Conservation (phyloP, 345 rosid species). For the Bruguiera gymnorhiza region DNA sequence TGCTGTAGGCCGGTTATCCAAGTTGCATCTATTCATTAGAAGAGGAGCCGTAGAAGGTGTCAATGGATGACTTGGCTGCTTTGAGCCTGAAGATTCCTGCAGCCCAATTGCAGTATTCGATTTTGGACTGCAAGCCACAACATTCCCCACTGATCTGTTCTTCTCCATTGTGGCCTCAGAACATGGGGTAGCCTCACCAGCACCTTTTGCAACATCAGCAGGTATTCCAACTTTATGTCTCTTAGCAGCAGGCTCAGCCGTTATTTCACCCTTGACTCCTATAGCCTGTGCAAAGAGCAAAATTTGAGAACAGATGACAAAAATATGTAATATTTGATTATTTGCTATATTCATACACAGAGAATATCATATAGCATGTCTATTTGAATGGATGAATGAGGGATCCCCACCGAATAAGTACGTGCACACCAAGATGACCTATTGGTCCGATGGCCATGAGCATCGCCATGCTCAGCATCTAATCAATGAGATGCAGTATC, state of each 20-base stretch:
- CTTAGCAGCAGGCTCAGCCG: constrained; percentile 59
- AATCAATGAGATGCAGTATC: too few species aligned
- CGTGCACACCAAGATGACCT: too few species aligned
- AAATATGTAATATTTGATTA: constrained; percentile 5
- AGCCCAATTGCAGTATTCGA: constrained; percentile 26
- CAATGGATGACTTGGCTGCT: constrained; percentile 38
- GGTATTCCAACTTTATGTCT: constrained; percentile 47
- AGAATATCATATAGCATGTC: neutral
- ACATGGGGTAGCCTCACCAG: constrained; percentile 31
- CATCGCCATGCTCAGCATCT: too few species aligned
- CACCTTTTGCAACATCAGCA: constrained; percentile 39
- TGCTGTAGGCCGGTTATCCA: constrained; percentile 79
- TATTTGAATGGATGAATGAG: neutral
- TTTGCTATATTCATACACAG: neutral
- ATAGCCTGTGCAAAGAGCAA: constrained; percentile 63
- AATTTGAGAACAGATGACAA: constrained; percentile 13
- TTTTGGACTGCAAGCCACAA: constrained; percentile 34
- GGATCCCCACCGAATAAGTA: too few species aligned
- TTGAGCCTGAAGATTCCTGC: constrained; percentile 42
- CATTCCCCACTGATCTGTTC: constrained; percentile 40
- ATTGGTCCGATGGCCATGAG: too few species aligned
- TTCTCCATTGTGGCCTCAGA: constrained; percentile 37
- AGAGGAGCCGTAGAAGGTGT: constrained; percentile 35
- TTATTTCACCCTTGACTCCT: constrained; percentile 60
- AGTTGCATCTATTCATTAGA: constrained; percentile 57